phyloP scores from a whole-genome alignment of 1,284 basidiomycete genomes.

The Cutaneotrichosporon cavernicola region DNA sequence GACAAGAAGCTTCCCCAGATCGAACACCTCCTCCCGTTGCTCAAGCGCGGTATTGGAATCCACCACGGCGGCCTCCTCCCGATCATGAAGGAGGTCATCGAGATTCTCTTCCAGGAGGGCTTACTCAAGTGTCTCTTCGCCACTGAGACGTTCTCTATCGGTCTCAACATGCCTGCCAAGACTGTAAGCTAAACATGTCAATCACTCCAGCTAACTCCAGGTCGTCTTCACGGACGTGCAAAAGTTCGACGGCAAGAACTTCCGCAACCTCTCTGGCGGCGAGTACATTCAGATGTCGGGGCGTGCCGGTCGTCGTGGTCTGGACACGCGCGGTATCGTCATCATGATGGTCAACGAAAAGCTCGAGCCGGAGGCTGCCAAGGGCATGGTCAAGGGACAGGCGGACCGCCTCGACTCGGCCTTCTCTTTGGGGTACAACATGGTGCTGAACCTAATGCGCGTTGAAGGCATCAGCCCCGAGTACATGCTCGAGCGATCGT shows the following conservation, averaged over 20 bases:
- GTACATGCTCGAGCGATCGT: conserved; percentile 96
- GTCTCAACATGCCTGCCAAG: conserved; percentile 99
- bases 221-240: conserved; percentile 91
- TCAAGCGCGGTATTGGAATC: conserved; percentile 95
- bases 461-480: conserved; percentile 98
- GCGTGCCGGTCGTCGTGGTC: conserved; percentile 91
- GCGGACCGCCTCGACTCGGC: conserved; percentile 96
- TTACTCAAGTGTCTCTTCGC: conserved; percentile 98
- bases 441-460: conserved; percentile 97
- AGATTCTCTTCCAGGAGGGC: conserved; percentile 99
- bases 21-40: conserved; percentile 83
- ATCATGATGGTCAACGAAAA: conserved; percentile 99
- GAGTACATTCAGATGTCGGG: conserved; percentile 99
- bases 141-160: conserved; percentile 99
- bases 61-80: conserved; percentile 97
- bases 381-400: conserved; percentile 97
- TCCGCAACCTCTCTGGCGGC: conserved; percentile 73
- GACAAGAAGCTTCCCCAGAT: conserved; percentile 94
- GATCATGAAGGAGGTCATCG: conserved; percentile 98
- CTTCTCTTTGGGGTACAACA: conserved; percentile 99
- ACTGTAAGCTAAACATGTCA: background rate
- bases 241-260: conserved; percentile 95
- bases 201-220: background rate
- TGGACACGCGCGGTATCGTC: conserved; percentile 98
- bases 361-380: conserved; percentile 86